Evolutionary conservation across 2,329 filamentous ascomycete genomes (phyloP), one percentile per base, ranked within the genome.

Genomic region (Hortaea sp.): DNA sequence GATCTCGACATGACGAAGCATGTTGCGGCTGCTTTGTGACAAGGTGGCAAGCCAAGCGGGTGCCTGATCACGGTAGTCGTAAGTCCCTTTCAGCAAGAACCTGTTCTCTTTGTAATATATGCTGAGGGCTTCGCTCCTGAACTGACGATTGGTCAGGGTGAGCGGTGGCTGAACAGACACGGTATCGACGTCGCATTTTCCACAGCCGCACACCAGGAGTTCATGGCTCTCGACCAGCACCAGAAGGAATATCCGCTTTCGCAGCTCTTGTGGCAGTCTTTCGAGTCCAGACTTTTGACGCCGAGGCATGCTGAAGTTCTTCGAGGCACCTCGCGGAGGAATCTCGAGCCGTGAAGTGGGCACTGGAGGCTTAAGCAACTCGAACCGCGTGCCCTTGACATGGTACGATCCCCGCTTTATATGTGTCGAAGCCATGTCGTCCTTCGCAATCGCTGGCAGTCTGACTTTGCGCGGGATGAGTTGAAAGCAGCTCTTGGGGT

Each of bases 1-100:
- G 39, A 49, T 43, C 39, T 45, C 34, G 37, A 49, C 43, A 35
- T 45, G 46, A 30, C 39, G 28, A 40, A 49, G 32, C 38, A 49
- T 46, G 43, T 39, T 40, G 20, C 42, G 42, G 6, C 27, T 27
- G 3, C 7, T 7, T 10, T n/a, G 37, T 7, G 13, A 11, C 29
- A 49, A 34, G 27, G 28, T 31, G 27, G 27, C n/a, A 11, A 49
- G 46, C 41, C 42, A 49, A 32, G 27, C 29, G 4, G 46, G 46
- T 9, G 46, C 46, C n/a, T 5, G 7, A 7, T 12, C 27, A 13
- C n/a, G 7, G 29, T 30, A 43, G 35, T 47, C 37, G 42, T 41
- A 41, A 5, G 28, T 29, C 10, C 34, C 35, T 7, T 38, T 37
- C 5, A 49, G 6, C 29, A 41, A 5, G 39, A 42, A 44, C 27